Evolutionary conservation across 306 rosid species (phyloP), one percentile per base, ranked within the genome.

Genomic region (Coriaria nepalensis): DNA sequence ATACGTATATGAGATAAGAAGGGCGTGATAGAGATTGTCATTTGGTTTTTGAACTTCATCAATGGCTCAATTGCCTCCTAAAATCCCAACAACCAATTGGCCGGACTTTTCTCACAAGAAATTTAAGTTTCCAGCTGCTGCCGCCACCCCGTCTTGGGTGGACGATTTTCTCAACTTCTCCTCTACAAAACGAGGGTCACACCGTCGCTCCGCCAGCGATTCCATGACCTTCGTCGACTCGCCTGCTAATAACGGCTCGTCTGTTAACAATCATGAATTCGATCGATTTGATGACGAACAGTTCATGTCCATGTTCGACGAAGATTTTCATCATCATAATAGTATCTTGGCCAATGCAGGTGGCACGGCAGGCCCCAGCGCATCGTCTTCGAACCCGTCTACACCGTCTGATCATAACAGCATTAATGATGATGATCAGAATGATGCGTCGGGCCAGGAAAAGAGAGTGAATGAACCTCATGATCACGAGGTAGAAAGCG

Each of bases 11-110:
- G n/a, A n/a, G n/a, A 20, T 20, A 20, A 20, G 29, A 20, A n/a
- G n/a, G n/a, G n/a, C n/a, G n/a, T n/a, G 29, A 20, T 20, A 1
- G 29, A 20, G 29, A 20, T 20, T 20, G 29, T 20, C 29, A 20
- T 20, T 20, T 20, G 29, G 29, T 20, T 20, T 20, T n/a, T n/a
- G n/a, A n/a, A n/a, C n/a, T 44, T 52, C 6, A 6, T 33, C 40
- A 33, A 87, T 90, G 98, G 95, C 95, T 11, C 95, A 90, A 46
- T 77, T 90, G 33, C 98, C 98, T 42, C 98, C 98, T 0, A 90
- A 90, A 68, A 66, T 82, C 65, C 98, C 98, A 38, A 85, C 79
- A 13, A 69, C 77, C 14, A 73, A 64, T 64, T 90, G 95, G 98
- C 68, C 82, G 10, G 98, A 74, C 13, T 74, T 70, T 2, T 47